Conservation (phyloP, 2,329 filamentous ascomycete genomes). For the Graphilbum fragrans region DNA sequence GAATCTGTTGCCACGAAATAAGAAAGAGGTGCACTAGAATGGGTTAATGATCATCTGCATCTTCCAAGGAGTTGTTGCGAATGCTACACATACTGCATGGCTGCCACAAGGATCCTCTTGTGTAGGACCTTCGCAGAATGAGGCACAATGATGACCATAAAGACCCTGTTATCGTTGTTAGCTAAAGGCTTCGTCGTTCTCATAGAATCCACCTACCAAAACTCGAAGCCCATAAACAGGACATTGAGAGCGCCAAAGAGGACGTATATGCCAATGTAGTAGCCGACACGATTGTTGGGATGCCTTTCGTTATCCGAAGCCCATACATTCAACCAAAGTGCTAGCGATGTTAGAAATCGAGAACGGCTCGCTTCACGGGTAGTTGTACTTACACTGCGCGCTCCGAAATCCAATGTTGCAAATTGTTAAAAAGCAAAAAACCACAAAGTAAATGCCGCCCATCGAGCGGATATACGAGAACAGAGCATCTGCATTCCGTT, state of each 20-base stretch:
- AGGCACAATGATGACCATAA: conserved; percentile 20
- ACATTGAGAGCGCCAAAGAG: conserved; percentile 13
- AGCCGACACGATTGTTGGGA: conserved; percentile 22
- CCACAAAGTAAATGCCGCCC: conserved; percentile 1
- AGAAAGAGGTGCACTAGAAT: conserved; percentile 17
- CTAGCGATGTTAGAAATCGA: conserved; percentile 11
- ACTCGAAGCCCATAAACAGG: background rate
- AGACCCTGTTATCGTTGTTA: conserved; percentile 11
- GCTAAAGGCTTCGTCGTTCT: background rate
- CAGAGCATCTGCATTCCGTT: conserved; percentile 9
- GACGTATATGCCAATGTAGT: conserved; percentile 24
- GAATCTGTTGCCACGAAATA: conserved; percentile 21
- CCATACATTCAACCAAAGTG: conserved; percentile 36
- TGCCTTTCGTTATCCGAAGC: conserved; percentile 24
- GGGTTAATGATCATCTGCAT: background rate
- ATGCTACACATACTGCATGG: conserved; percentile 8
- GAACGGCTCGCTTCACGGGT: too few relatives aligned
- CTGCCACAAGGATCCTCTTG: conserved; percentile 13
- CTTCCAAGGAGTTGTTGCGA: background rate
- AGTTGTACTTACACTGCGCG: conserved; percentile 12
- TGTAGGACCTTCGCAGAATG: conserved; percentile 17
- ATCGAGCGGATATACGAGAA: conserved; percentile 3
- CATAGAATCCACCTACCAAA: background rate
- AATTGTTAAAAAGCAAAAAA: conserved; percentile 5
- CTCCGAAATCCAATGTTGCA: conserved; percentile 2